These are phyloP conservation scores for Phoenix dactylifera DNA, from an alignment of 176 grass and related monocot species.

Conservation along the genomic window DNA sequence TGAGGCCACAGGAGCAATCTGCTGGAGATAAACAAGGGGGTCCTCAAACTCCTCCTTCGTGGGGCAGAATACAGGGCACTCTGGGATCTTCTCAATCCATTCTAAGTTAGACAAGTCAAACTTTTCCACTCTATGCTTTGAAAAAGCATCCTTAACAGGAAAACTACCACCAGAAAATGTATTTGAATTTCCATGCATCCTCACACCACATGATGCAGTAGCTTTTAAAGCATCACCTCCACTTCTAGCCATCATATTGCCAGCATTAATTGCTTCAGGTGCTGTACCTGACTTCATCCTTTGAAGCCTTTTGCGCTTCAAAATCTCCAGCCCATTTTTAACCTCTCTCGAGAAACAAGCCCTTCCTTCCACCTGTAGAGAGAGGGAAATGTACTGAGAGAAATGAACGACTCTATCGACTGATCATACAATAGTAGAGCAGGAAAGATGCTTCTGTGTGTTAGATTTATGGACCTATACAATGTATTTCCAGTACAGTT, in stretches of 20 bases:
- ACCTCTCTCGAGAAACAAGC: constrained; percentile 43
- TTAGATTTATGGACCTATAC: too few relatives aligned
- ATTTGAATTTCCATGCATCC: constrained; percentile 28
- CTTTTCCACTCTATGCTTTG: constrained; percentile 59
- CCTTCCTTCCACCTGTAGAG: constrained; percentile 59
- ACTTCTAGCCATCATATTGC: constrained; percentile 42
- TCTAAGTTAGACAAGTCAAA: constrained; percentile 74
- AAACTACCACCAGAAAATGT: constrained; percentile 12
- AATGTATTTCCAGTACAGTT: too few relatives aligned
- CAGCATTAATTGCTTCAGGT: constrained; percentile 11
- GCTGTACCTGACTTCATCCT: constrained; percentile 35
- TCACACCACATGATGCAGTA: constrained; percentile 44
- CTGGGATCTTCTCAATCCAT: constrained; percentile 75
- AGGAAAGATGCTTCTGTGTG: too few relatives aligned
- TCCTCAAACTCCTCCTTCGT: constrained; percentile 80
- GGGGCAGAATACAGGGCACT: constrained; percentile 80
- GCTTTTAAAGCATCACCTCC: constrained; percentile 51
- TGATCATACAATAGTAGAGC: too few relatives aligned
- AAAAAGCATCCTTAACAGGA: constrained; percentile 46
- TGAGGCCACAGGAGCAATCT: constrained; percentile 55
- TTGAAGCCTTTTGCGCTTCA: constrained; percentile 49
- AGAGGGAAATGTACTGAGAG: constrained; percentile 8
- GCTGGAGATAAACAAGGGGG: constrained; percentile 78
- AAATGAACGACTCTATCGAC: too few relatives aligned
- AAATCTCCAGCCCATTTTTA: constrained; percentile 45